A percentile compares a stretch with the other conserved stretches of the same genome.
Evolutionary conservation across 192 early-diverging fungal genomes (phyloP).

Genomic region (Umbelopsis ramanniana): DNA sequence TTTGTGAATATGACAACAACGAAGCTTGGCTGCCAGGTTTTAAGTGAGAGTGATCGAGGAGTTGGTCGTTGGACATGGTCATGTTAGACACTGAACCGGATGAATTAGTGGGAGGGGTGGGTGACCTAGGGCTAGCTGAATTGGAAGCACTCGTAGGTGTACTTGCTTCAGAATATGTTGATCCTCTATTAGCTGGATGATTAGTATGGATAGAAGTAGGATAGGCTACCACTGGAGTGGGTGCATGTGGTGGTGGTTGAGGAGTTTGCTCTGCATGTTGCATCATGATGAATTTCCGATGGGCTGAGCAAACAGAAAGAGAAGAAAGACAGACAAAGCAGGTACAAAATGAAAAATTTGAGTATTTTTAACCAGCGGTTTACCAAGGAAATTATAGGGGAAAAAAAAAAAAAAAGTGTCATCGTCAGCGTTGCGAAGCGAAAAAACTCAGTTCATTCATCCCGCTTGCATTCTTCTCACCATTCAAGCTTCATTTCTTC

Average conservation of each 20-base stretch:
- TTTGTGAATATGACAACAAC: constrained; percentile 56
- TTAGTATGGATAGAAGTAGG: constrained; percentile 2
- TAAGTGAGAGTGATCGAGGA: constrained; percentile 58
- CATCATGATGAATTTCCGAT: constrained; percentile 2
- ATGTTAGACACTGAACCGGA: constrained; percentile 2
- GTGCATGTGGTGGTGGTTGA: constrained; percentile 15
- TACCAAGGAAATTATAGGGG: no score
- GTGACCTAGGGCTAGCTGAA: constrained; percentile 23
- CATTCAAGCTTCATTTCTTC: not conserved
- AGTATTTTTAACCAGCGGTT: not conserved
- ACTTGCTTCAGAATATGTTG: constrained; percentile 13
- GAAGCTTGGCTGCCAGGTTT: constrained; percentile 62
- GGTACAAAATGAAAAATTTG: constrained; percentile 9
- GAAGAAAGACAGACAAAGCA: constrained; percentile 1
- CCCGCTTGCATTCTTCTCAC: not conserved
- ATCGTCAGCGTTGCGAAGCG: no score
- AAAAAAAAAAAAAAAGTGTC: no score
- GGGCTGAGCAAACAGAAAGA: not conserved
- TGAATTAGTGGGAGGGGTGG: not conserved
- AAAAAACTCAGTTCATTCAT: no score
- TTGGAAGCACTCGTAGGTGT: constrained; percentile 16
- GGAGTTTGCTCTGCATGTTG: constrained; percentile 11
- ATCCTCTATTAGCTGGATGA: constrained; percentile 5
- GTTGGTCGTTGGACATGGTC: constrained; percentile 28
- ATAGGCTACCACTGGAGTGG: not conserved